Percentiles rank a stretch among this genome's conserved stretches.
phyloP scores from a whole-genome alignment of 495 filamentous ascomycete species.

The Daldinia childiae region DNA sequence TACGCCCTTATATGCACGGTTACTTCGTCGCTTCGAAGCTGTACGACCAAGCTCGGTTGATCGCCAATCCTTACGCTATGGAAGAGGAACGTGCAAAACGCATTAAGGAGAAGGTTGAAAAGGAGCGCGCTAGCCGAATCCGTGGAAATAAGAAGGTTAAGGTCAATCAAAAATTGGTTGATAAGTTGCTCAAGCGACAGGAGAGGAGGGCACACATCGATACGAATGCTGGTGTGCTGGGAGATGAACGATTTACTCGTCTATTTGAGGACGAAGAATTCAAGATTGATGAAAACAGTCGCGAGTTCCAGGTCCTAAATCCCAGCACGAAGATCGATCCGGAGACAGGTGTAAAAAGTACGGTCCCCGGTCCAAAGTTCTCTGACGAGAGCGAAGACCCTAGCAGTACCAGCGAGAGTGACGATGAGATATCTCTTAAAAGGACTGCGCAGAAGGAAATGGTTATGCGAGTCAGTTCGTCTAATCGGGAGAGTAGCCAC shows the following conservation, averaged over 20 bases:
- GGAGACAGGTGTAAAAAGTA: constrained; percentile 33
- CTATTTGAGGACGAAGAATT: constrained; percentile 95
- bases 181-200: constrained; percentile 81
- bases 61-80: constrained; percentile 90
- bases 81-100: constrained; percentile 88
- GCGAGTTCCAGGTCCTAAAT: constrained; percentile 87
- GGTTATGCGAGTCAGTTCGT: constrained; percentile 73
- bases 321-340: constrained; percentile 70
- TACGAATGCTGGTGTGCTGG: constrained; percentile 68
- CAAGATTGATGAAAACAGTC: constrained; percentile 86
- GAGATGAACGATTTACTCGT: constrained; percentile 83
- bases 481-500: constrained; percentile 67
- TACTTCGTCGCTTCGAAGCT: constrained; percentile 94
- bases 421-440: constrained; percentile 51
- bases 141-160: constrained; percentile 91
- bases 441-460: constrained; percentile 47
- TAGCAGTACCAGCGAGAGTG: constrained; percentile 55
- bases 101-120: constrained; percentile 91
- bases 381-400: constrained; percentile 51
- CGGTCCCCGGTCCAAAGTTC: constrained; percentile 25
- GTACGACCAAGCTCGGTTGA: constrained; percentile 93
- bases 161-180: constrained; percentile 85
- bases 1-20: constrained; percentile 97
- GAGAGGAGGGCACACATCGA: constrained; percentile 80
- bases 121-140: constrained; percentile 91